Percentiles rank a stretch among this genome's conserved stretches.
Evolutionary conservation across 2,329 filamentous ascomycete genomes (phyloP).

Genomic region (Diaporthe longicolla): DNA sequence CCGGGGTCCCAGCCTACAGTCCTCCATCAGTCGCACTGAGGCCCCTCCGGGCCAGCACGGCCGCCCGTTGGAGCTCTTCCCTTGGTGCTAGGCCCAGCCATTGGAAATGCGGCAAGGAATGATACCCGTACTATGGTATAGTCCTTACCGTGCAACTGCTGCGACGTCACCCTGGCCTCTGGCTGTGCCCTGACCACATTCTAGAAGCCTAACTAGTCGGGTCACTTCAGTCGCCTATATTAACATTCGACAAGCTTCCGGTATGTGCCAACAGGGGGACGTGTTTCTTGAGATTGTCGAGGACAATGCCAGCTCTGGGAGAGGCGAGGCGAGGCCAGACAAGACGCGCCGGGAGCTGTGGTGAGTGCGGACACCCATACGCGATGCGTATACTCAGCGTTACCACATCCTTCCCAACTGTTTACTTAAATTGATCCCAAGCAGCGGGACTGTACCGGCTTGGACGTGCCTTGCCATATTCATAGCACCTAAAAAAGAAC

Average conservation of each 20-base stretch:
- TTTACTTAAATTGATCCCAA: background rate
- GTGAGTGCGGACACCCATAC: background rate
- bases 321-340: background rate
- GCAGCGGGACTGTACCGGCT: background rate
- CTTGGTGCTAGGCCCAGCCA: background rate
- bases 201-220: too few species aligned
- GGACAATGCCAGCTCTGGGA: background rate
- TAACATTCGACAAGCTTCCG: background rate
- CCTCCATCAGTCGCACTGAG: background rate
- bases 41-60: background rate
- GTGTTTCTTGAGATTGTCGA: background rate
- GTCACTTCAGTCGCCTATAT: background rate
- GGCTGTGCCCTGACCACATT: background rate
- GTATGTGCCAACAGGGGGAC: background rate
- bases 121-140: background rate
- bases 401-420: background rate
- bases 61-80: background rate
- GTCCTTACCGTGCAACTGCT: background rate
- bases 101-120: background rate
- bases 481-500: background rate
- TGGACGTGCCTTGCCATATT: background rate
- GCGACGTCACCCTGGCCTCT: background rate
- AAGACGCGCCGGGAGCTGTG: constrained; percentile 18
- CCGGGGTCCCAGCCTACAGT: too few species aligned
- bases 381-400: background rate